A percentile compares a stretch with the other conserved stretches of the same genome.
phyloP scores from a whole-genome alignment of 1,139 yeast species.

The Tardiomyces digboiensis region DNA sequence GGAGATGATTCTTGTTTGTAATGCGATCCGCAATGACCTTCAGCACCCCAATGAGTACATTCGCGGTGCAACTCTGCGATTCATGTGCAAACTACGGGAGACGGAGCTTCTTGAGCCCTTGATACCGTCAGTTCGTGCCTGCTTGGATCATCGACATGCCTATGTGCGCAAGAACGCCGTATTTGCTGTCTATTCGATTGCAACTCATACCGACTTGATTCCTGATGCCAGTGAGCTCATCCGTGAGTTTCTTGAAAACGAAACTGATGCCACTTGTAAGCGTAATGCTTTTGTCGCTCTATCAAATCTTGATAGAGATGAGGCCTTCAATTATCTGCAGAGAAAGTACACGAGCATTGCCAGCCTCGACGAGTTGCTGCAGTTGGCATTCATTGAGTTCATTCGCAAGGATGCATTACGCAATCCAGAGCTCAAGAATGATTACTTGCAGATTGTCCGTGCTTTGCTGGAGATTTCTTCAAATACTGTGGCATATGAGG shows the following conservation, averaged over 20 bases:
- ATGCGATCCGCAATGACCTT: slow-evolving; percentile 93
- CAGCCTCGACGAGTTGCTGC: slow-evolving; percentile 75
- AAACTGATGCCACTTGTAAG: slow-evolving; percentile 89
- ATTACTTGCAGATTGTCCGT: slow-evolving; percentile 62
- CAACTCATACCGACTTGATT: slow-evolving; percentile 59
- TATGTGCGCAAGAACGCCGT: slow-evolving; percentile 97
- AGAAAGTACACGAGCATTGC: slow-evolving; percentile 55
- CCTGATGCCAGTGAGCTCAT: slow-evolving; percentile 94
- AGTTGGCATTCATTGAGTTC: slow-evolving; percentile 85
- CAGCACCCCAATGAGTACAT: slow-evolving; percentile 98
- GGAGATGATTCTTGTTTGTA: slow-evolving; percentile 98
- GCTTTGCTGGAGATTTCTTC: slow-evolving; percentile 66
- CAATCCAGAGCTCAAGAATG: slow-evolving; percentile 55
- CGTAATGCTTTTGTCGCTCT: slow-evolving; percentile 92
- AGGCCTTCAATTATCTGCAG: slow-evolving; percentile 75
- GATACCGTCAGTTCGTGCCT: slow-evolving; percentile 85
- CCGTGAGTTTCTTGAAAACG: slow-evolving; percentile 62
- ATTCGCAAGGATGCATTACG: slow-evolving; percentile 70
- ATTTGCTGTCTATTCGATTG: slow-evolving; percentile 79
- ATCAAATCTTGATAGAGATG: slow-evolving; percentile 73
- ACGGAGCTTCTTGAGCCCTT: slow-evolving; percentile 92
- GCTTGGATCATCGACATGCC: slow-evolving; percentile 94
- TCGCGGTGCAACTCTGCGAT: slow-evolving; percentile 91
- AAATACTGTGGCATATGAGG: slow-evolving; percentile 82
- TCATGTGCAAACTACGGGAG: slow-evolving; percentile 83